These are phyloP conservation scores for Apophysomyces trapeziformis DNA, from an alignment of 371 early-diverging fungal genomes.

Conservation along the genomic window DNA sequence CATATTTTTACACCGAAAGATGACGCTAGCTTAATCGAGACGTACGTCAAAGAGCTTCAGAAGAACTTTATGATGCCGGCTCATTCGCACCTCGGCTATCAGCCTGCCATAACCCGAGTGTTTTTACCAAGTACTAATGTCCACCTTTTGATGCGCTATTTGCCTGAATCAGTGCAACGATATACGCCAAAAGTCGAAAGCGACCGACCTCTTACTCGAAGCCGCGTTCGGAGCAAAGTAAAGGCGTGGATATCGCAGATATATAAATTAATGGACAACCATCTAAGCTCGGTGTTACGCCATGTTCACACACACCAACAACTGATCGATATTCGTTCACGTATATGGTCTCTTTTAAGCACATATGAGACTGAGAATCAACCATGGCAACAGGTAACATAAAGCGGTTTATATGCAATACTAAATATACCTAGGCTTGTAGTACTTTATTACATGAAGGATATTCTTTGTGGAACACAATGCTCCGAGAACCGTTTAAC, in stretches of 20 bases:
- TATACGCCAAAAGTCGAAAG: constrained; percentile 50
- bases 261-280: constrained; percentile 23
- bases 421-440: constrained; percentile 17
- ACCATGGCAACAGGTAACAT: constrained; percentile 23
- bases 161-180: constrained; percentile 57
- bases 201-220: constrained; percentile 22
- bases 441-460: constrained; percentile 21
- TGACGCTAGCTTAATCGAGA: constrained; percentile 22
- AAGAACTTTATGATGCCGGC: constrained; percentile 38
- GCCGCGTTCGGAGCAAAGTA: constrained; percentile 27
- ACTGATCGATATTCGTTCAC: constrained; percentile 36
- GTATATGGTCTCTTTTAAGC: constrained; percentile 42
- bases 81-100: constrained; percentile 15
- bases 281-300: constrained; percentile 34
- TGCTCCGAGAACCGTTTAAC: constrained; percentile 45
- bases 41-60: constrained; percentile 29
- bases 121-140: constrained; percentile 65
- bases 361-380: constrained; percentile 26
- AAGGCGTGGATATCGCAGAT: constrained; percentile 44
- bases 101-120: constrained; percentile 51
- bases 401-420: not conserved
- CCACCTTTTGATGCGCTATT: constrained; percentile 59
- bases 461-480: constrained; percentile 47
- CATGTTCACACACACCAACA: constrained; percentile 36
- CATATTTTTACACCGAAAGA: constrained; percentile 39